Conservation (phyloP, 2,329 filamentous ascomycete genomes). For the Colletotrichum trifolii region DNA sequence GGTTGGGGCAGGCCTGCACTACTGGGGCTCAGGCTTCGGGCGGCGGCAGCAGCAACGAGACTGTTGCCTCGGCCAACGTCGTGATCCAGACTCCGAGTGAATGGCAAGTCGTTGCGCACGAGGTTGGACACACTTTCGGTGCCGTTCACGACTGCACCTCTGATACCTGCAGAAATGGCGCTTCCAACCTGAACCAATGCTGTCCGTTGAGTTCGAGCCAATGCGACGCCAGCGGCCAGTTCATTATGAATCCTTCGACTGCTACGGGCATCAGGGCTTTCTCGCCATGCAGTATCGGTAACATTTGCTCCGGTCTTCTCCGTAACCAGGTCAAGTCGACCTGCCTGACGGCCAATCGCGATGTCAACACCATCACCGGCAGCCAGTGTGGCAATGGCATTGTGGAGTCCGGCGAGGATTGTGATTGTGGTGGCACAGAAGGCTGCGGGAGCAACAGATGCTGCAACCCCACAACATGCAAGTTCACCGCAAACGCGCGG, state of each 20-base stretch:
- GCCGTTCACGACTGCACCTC: slow-evolving; percentile 92
- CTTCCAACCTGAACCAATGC: slow-evolving; percentile 68
- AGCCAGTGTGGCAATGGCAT: slow-evolving; percentile 97
- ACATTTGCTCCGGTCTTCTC: slow-evolving; percentile 88
- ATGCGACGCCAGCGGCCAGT: slow-evolving; percentile 83
- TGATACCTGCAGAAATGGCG: slow-evolving; percentile 72
- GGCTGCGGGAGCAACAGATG: slow-evolving; percentile 82
- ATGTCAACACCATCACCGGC: slow-evolving; percentile 82
- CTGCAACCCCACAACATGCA: slow-evolving; percentile 89
- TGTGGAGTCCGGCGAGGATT: slow-evolving; percentile 89
- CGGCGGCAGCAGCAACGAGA: slow-evolving; percentile 68
- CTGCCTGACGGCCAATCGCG: slow-evolving; percentile 88
- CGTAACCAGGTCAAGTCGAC: slow-evolving; percentile 78
- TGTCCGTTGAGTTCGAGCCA: slow-evolving; percentile 77
- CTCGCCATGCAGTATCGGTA: slow-evolving; percentile 89
- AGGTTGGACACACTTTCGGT: slow-evolving; percentile 93
- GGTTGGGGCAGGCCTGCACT: slow-evolving; percentile 89
- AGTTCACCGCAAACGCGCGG: slow-evolving; percentile 78
- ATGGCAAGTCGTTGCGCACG: slow-evolving; percentile 97
- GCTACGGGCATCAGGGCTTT: slow-evolving; percentile 78
- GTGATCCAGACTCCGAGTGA: slow-evolving; percentile 85
- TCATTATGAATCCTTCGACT: slow-evolving; percentile 97
- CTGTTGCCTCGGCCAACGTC: slow-evolving; percentile 87
- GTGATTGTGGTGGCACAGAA: slow-evolving; percentile 86
- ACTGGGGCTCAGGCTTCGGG: slow-evolving; percentile 65